A percentile compares a stretch with the other conserved stretches of the same genome.
These are phyloP conservation scores for Ormosia emarginata DNA, from an alignment of 306 rosid species.

Conservation along the genomic window DNA sequence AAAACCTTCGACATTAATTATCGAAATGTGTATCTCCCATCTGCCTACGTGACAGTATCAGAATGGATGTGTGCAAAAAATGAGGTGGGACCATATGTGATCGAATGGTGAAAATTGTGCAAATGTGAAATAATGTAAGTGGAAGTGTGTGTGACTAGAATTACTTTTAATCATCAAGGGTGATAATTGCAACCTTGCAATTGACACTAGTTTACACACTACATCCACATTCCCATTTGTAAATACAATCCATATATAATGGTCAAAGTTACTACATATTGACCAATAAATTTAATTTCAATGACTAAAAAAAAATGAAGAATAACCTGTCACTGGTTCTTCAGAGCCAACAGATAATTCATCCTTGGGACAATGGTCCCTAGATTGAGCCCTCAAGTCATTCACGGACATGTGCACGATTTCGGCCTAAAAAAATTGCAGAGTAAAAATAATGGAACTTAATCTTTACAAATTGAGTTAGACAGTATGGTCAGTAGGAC, in stretches of 20 bases:
- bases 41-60: too few relatives aligned
- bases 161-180: not conserved
- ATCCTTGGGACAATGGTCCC: not conserved
- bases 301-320: not conserved
- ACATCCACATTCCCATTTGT: not conserved
- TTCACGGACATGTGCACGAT: not conserved
- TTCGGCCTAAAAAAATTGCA: constrained; percentile 5
- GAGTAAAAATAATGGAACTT: not conserved
- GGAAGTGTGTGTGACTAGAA: too few relatives aligned
- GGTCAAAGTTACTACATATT: not conserved
- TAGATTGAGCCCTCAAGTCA: not conserved
- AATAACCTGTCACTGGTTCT: constrained; percentile 15
- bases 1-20: not conserved
- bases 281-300: not conserved
- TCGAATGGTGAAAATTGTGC: too few relatives aligned
- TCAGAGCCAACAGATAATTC: not conserved
- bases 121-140: too few relatives aligned
- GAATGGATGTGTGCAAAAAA: too few relatives aligned
- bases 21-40: too few relatives aligned
- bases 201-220: too few relatives aligned
- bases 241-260: not conserved
- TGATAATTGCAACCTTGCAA: not conserved
- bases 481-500: not conserved
- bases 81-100: too few relatives aligned
- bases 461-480: not conserved